Conservation (phyloP, 208 protist species). For the Acanthamoeba healyi region DNA sequence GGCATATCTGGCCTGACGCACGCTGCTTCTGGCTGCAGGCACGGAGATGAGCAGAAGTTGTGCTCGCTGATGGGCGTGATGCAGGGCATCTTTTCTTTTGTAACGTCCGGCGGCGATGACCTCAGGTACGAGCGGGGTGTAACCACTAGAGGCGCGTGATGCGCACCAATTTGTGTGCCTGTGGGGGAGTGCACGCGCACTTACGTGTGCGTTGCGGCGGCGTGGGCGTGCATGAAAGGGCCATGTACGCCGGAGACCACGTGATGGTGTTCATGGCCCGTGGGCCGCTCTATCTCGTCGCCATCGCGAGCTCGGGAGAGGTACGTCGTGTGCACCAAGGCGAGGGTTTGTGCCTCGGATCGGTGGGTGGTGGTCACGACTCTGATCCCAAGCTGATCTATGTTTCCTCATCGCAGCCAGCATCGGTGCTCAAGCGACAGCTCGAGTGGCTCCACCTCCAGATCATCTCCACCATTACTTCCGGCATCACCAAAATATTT, state of each 20-base stretch:
- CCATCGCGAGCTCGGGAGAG: constrained; percentile 52
- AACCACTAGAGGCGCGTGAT: no score
- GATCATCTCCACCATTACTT: constrained; percentile 79
- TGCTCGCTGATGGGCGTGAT: constrained; percentile 87
- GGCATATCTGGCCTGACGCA: no score
- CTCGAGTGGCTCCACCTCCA: constrained; percentile 79
- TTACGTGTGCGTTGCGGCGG: neutral
- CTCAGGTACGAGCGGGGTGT: constrained; percentile 37
- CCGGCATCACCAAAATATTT: constrained; percentile 72
- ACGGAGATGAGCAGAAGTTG: constrained; percentile 86
- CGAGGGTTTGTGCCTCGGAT: no score
- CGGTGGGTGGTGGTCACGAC: no score
- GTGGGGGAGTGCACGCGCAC: neutral
- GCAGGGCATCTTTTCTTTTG: constrained; percentile 85
- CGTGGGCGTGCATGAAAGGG: constrained; percentile 17
- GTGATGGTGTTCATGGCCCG: constrained; percentile 83
- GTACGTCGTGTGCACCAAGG: no score
- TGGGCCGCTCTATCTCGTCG: constrained; percentile 79
- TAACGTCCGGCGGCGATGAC: constrained; percentile 78
- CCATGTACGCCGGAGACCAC: constrained; percentile 80
- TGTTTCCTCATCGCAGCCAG: neutral
- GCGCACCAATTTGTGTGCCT: neutral
- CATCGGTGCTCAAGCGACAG: constrained; percentile 70
- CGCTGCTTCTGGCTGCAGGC: constrained; percentile 19
- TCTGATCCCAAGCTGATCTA: no score